phyloP scores from a whole-genome alignment of 2,329 filamentous ascomycete species.

The Chaetomium sp. region DNA sequence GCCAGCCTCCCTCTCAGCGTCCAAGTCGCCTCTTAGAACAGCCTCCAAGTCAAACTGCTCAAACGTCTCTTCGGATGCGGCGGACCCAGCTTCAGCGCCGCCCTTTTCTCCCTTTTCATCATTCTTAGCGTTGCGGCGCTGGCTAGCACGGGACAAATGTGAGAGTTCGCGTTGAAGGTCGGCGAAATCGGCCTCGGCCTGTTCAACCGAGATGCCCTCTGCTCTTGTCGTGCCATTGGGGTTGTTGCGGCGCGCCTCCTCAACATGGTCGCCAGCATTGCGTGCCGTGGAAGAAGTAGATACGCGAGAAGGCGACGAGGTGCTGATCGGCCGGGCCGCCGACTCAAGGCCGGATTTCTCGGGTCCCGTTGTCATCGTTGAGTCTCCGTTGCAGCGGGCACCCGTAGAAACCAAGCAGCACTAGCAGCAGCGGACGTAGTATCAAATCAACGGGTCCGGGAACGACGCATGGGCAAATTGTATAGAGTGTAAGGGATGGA shows the following conservation, averaged over 20 bases:
- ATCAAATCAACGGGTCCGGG: too few species aligned
- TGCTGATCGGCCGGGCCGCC: background rate
- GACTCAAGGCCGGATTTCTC: conserved; percentile 5
- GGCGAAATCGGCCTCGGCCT: conserved; percentile 64
- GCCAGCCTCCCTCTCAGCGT: conserved; percentile 66
- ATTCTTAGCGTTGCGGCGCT: conserved; percentile 17
- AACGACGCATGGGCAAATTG: too few species aligned
- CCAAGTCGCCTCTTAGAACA: conserved; percentile 63
- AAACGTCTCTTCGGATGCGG: conserved; percentile 40
- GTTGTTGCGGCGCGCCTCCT: conserved; percentile 39
- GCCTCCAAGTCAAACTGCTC: conserved; percentile 70
- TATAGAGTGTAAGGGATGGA: too few species aligned
- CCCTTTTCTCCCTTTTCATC: conserved; percentile 48
- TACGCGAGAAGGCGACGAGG: conserved; percentile 6
- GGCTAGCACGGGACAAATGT: conserved; percentile 48
- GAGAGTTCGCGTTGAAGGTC: conserved; percentile 58
- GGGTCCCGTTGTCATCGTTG: background rate
- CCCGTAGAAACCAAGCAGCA: background rate
- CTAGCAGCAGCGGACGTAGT: too few species aligned
- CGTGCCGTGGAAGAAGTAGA: conserved; percentile 23
- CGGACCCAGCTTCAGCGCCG: conserved; percentile 39
- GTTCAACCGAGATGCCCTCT: conserved; percentile 55
- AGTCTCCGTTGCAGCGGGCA: background rate
- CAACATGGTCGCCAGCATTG: conserved; percentile 34
- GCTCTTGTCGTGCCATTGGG: conserved; percentile 41